phyloP scores from a whole-genome alignment of 192 early-diverging fungal species.

The Coemansia sp. region DNA sequence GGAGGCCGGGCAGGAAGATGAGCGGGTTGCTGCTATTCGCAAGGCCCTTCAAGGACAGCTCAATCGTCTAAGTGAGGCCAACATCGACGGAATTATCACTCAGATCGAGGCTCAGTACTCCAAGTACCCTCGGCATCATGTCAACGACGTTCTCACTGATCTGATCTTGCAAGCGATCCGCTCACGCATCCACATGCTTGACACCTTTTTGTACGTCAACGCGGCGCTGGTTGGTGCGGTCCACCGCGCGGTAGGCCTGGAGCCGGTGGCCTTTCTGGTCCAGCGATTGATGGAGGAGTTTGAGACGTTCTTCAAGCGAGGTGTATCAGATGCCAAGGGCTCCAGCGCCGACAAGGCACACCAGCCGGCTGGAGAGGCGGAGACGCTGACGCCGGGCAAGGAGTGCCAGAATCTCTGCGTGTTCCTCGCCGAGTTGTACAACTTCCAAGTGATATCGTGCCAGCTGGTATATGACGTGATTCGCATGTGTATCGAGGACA shows the following conservation, averaged over 20 bases:
- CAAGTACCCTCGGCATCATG: constrained; percentile 65
- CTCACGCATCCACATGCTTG: constrained; percentile 84
- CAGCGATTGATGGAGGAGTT: constrained; percentile 76
- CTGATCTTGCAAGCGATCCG: constrained; percentile 77
- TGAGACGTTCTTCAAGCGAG: constrained; percentile 60
- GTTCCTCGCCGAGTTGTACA: constrained; percentile 84
- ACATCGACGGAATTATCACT: constrained; percentile 84
- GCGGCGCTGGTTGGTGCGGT: constrained; percentile 84
- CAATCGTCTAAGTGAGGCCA: constrained; percentile 87
- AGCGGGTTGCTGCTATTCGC: constrained; percentile 72
- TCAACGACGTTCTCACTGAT: constrained; percentile 82
- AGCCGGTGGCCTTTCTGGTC: constrained; percentile 81
- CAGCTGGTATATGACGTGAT: constrained; percentile 89
- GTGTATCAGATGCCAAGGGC: constrained; percentile 20
- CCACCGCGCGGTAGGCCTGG: constrained; percentile 80
- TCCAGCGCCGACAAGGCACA: constrained; percentile 2
- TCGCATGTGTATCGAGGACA: constrained; percentile 64
- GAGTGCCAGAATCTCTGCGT: constrained; percentile 81
- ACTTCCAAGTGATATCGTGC: constrained; percentile 85
- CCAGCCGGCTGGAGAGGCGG: constrained; percentile 11
- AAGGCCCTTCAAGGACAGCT: constrained; percentile 84
- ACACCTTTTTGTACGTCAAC: constrained; percentile 89
- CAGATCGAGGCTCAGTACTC: constrained; percentile 83
- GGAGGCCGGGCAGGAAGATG: constrained; percentile 60
- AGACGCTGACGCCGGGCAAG: constrained; percentile 59